Conservation (phyloP, 2,329 filamentous ascomycete genomes). For the Penicillium sp. region DNA sequence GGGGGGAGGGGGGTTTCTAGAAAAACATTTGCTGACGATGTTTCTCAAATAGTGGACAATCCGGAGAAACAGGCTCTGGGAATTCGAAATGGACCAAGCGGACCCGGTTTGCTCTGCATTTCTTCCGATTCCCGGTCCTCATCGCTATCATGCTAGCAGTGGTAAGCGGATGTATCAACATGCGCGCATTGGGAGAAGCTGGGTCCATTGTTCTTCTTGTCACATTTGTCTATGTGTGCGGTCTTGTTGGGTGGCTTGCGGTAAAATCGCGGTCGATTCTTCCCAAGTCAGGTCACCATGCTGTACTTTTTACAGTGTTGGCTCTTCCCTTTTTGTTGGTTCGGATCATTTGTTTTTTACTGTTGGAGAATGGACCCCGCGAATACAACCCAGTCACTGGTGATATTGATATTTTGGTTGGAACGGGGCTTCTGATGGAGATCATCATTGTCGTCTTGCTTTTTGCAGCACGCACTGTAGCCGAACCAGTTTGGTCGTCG, state of each 20-base stretch:
- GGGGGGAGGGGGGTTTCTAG: no score
- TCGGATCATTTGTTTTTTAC: slow-evolving; percentile 23
- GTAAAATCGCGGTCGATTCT: slow-evolving; percentile 17
- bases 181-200: slow-evolving; percentile 15
- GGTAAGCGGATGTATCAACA: slow-evolving; percentile 19
- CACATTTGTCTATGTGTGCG: slow-evolving; percentile 23
- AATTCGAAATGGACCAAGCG: slow-evolving; percentile 24
- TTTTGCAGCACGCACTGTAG: slow-evolving; percentile 19
- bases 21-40: not conserved
- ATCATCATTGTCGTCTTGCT: slow-evolving; percentile 20
- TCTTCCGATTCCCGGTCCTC: slow-evolving; percentile 27
- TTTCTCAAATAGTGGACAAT: slow-evolving; percentile 23
- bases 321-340: slow-evolving; percentile 25
- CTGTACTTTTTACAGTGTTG: slow-evolving; percentile 15
- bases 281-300: slow-evolving; percentile 16
- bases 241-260: slow-evolving; percentile 22
- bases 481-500: slow-evolving; percentile 20
- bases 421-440: slow-evolving; percentile 30
- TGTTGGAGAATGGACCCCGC: slow-evolving; percentile 19
- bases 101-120: slow-evolving; percentile 23
- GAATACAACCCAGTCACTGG: slow-evolving; percentile 19
- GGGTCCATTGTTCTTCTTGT: slow-evolving; percentile 23
- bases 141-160: slow-evolving; percentile 24
- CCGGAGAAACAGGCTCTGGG: slow-evolving; percentile 24
- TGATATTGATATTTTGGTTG: slow-evolving; percentile 16